Evolutionary conservation across 78 protist species (phyloP).

Genomic region (Dictyostelium purpureum): DNA sequence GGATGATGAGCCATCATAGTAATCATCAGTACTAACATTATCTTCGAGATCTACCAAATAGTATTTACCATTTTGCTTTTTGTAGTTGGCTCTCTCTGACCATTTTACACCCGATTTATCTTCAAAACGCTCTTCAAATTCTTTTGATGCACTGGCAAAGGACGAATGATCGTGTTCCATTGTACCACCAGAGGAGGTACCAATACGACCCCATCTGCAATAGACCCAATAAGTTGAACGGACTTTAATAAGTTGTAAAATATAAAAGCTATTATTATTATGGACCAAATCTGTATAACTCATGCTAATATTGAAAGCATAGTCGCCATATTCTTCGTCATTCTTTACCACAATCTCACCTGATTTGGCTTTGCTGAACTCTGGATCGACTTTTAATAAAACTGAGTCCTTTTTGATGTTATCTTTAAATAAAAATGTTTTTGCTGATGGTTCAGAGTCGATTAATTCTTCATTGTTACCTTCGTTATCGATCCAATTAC

Average conservation of each 20-base stretch:
- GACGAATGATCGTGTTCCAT: background rate
- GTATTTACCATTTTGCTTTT: conserved; percentile 65
- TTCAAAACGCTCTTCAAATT: background rate
- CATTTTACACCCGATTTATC: conserved; percentile 79
- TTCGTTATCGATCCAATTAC: too few species aligned
- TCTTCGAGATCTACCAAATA: conserved; percentile 70
- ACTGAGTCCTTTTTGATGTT: background rate
- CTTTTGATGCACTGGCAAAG: conserved; percentile 11
- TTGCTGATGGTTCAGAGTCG: too few species aligned
- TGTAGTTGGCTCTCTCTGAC: conserved; percentile 8
- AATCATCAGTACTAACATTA: background rate
- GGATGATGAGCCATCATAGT: too few species aligned
- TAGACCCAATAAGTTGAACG: background rate
- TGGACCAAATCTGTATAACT: conserved; percentile 48
- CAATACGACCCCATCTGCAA: conserved; percentile 71
- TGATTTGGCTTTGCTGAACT: background rate
- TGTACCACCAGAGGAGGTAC: conserved; percentile 34
- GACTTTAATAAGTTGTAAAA: conserved; percentile 45
- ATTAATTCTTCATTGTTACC: too few species aligned
- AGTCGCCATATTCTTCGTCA: conserved; percentile 16
- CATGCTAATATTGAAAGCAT: conserved; percentile 43
- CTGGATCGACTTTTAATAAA: conserved; percentile 9
- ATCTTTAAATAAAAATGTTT: too few species aligned
- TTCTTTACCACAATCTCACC: conserved; percentile 7
- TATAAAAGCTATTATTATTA: conserved; percentile 57